Evolutionary conservation across 2,329 filamentous ascomycete genomes (phyloP), one percentile per base, ranked within the genome.

Genomic region (Cryphonectria parasitica): DNA sequence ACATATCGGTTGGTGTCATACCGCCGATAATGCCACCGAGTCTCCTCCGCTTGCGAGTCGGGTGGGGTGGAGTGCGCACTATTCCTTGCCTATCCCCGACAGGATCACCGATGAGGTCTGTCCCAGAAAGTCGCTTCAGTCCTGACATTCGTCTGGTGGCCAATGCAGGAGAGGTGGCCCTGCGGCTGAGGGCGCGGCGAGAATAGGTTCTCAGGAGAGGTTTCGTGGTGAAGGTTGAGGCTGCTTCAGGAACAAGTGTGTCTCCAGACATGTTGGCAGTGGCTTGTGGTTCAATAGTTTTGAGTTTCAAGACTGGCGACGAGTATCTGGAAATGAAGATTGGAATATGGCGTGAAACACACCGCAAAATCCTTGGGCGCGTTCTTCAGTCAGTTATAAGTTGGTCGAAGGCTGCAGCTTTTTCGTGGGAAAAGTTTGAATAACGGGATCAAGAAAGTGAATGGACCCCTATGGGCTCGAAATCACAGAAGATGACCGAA

Each of bases 1-100:
- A 65, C n/a, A 72, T 49, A 15, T 72, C 69, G 28, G 61, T 72
- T 8, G 66, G 56, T 13, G 65, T 66, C 43, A 64, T 68, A 25
- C 25, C 61, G n/a, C 56, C 43, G 10, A n/a, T 22, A 7, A 36
- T 7, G 22, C 19, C 58, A 39, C 36, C 31, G 45, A 61, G 15
- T 45, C 62, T 34, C 15, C n/a, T 17, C 22, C 64, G 45, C 49
- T 58, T 56, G 34, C 54, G 54, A 28, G 43, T 58, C 19, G 19
- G 45, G 34, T 34, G 22, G 31, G 52, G 31, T 13, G 62, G 39
- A 25, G 15, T 25, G 25, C 22, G 2, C 60, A 62, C 19, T n/a
- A 22, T 7, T 62, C 34, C 31, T n/a, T 41, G 17, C 13, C 39
- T 62, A 1, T 17, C 5, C 36, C 1, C 19, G 65, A 43, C 39